A percentile compares a stretch with the other conserved stretches of the same genome.
These are phyloP conservation scores for Erodium maritimum DNA, from an alignment of 345 rosid genomes.

Conservation along the genomic window DNA sequence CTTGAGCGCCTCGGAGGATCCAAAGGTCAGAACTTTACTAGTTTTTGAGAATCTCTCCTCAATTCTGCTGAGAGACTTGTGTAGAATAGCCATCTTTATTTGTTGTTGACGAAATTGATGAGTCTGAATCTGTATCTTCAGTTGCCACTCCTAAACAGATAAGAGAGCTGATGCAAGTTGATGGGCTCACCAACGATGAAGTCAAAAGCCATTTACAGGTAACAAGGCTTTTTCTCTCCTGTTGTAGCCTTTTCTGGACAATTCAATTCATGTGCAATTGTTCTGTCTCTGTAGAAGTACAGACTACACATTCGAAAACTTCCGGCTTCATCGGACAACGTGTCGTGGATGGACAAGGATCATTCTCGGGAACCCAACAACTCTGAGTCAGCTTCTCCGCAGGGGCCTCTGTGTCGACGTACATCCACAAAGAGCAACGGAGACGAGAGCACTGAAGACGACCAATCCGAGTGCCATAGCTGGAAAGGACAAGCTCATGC, in stretches of 20 bases:
- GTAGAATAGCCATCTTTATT: too few relatives aligned
- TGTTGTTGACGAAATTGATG: too few relatives aligned
- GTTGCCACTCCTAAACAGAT: conserved; percentile 81
- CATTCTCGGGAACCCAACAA: conserved; percentile 20
- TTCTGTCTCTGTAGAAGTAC: conserved; percentile 43
- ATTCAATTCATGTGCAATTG: too few relatives aligned
- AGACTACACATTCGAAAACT: conserved; percentile 53
- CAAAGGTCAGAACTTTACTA: conserved; percentile 29
- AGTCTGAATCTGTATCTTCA: conserved; percentile 11
- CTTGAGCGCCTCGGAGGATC: conserved; percentile 95
- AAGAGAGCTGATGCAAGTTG: conserved; percentile 61
- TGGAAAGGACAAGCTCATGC: conserved; percentile 15
- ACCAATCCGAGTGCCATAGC: conserved; percentile 38
- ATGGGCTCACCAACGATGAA: conserved; percentile 81
- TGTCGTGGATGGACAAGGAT: conserved; percentile 22
- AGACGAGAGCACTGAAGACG: conserved; percentile 40
- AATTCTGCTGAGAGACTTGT: conserved; percentile 4
- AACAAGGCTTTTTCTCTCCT: conserved; percentile 5
- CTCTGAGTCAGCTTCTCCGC: conserved; percentile 47
- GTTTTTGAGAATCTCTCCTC: not conserved
- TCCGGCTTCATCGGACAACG: conserved; percentile 20
- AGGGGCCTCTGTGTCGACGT: conserved; percentile 36
- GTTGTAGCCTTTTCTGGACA: not conserved
- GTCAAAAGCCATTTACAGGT: conserved; percentile 86
- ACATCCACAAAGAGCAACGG: conserved; percentile 28